Conservation (phyloP, 225 moss, liverwort and hornwort species). For the Physcomitrium patens region DNA sequence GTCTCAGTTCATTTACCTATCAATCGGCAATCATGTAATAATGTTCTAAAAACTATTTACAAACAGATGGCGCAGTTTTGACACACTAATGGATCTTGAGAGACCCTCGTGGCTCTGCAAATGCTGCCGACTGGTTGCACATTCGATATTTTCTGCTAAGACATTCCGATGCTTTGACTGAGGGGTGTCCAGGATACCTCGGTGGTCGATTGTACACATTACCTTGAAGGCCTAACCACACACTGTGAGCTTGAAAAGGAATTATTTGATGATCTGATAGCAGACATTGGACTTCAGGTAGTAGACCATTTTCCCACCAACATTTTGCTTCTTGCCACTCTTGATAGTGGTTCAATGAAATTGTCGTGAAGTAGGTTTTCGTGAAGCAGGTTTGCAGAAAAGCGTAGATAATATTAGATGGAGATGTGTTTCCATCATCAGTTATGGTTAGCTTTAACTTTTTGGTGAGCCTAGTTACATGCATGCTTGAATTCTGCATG, state of each 20-base stretch:
- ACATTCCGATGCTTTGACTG: too few relatives aligned
- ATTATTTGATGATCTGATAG: constrained; percentile 38
- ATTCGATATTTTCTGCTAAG: not conserved
- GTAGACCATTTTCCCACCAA: not conserved
- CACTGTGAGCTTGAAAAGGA: constrained; percentile 38
- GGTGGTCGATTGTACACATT: constrained; percentile 33
- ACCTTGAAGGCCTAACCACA: constrained; percentile 29
- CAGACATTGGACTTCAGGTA: constrained; percentile 27
- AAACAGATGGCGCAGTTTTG: not conserved
- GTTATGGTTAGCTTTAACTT: too few relatives aligned
- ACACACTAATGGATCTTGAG: too few relatives aligned
- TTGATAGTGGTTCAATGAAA: not conserved
- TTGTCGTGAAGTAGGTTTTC: not conserved
- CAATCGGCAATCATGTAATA: too few relatives aligned
- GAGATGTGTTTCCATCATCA: too few relatives aligned
- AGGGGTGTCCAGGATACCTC: constrained; percentile 34
- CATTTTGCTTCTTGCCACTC: not conserved
- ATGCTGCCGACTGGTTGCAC: rapidly evolving
- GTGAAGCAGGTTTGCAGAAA: not conserved
- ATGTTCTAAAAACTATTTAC: not conserved
- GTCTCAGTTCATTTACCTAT: not conserved
- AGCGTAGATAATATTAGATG: too few relatives aligned
- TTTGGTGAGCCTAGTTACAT: too few relatives aligned
- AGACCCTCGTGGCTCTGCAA: rapidly evolving
- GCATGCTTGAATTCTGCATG: too few relatives aligned